These are phyloP conservation scores for Glebionis coronaria DNA, from an alignment of 129 eudicot genomes.

Conservation along the genomic window DNA sequence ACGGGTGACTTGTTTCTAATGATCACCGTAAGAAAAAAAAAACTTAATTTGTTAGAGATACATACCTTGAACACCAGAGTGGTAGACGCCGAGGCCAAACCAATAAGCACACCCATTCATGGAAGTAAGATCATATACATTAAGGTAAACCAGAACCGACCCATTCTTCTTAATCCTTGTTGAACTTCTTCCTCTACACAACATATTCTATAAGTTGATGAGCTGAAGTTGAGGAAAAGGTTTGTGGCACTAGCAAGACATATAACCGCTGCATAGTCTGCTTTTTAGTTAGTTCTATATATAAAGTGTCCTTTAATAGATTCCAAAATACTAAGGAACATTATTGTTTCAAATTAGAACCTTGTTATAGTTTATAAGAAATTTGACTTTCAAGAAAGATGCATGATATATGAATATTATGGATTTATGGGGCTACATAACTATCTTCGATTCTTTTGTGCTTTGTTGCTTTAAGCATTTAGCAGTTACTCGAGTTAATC, in stretches of 20 bases:
- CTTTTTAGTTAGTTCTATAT: background rate
- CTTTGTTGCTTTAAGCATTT: too few relatives aligned
- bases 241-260: constrained; percentile 19
- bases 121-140: constrained; percentile 78
- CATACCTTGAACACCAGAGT: constrained; percentile 85
- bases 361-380: too few relatives aligned
- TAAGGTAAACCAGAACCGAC: constrained; percentile 61
- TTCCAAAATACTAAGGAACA: constrained; percentile 10
- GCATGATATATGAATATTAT: background rate
- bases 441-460: too few relatives aligned
- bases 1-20: too few relatives aligned
- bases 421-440: too few relatives aligned
- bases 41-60: too few relatives aligned
- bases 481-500: too few relatives aligned
- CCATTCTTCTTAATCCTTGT: constrained; percentile 41
- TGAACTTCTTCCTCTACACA: constrained; percentile 53
- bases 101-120: constrained; percentile 76
- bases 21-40: too few relatives aligned
- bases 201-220: constrained; percentile 31
- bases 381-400: background rate
- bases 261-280: constrained; percentile 28
- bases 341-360: background rate
- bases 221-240: background rate
- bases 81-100: constrained; percentile 87
- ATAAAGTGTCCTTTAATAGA: constrained; percentile 19